Evolutionary conservation across 352 stramenopile species (phyloP), one percentile per base, ranked within the genome.

Genomic region (Albugo laibachii): DNA sequence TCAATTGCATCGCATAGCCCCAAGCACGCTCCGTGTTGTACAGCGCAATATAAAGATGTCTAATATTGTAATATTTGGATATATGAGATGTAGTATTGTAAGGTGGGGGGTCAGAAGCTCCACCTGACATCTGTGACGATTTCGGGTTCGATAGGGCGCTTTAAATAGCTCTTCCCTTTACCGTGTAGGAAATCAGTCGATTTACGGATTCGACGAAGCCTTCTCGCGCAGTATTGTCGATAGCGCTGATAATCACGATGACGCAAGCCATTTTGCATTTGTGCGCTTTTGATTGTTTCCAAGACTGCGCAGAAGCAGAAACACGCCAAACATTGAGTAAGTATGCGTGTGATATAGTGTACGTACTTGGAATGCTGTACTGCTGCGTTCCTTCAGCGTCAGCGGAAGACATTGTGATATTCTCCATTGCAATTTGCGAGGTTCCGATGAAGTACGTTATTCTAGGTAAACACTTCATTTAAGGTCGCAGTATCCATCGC

Each of bases 211-310:
- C 81, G 80, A 21, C 76, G 77, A 51, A 95, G 59, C 14, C 81
- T 76, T 13, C 83, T 69, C 49, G 75, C 63, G 61, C 83, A 95
- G 62, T 94, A 93, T 66, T 94, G 77, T 20, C 81, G 75, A 59
- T 95, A 95, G 27, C 81, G 80, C 61, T 84, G 73, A 62, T 93
- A 95, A 66, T 95, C 80, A 50, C 80, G 78, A 55, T 93, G 76
- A 45, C 80, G 71, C 55, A 95, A 57, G 2, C 83, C 83, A 45
- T 95, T 95, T 59, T 91, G 74, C 54, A 92, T 55, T 59, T 95
- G 83, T 57, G 73, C 72, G 45, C 76, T 74, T 67, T 91, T 92
- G 40, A 93, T 74, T 2, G 76, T 84, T 71, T 95, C 80, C 45
- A 89, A 47, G 54, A 89, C 70, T 83, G 35, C 13, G 3, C 11